Percentiles rank a stretch among this genome's conserved stretches.
These are phyloP conservation scores for Fusarium graminum DNA, from an alignment of 2,329 filamentous ascomycete genomes.

Conservation along the genomic window DNA sequence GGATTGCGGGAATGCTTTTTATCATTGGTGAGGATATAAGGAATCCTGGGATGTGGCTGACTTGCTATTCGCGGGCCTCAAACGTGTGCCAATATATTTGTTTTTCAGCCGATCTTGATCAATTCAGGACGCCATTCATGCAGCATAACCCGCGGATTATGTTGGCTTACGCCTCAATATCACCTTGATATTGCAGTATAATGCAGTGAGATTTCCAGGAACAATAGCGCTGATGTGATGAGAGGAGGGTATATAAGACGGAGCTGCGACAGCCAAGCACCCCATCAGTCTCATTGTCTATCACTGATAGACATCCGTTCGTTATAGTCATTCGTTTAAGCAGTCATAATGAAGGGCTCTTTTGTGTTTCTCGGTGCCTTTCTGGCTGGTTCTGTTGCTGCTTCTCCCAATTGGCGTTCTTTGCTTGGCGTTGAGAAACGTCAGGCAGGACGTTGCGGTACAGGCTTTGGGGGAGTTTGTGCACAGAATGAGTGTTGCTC, in stretches of 20 bases:
- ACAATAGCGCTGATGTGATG: neutral
- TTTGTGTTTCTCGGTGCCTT: conserved; percentile 14
- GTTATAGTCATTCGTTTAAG: conserved; percentile 44
- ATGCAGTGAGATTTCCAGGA: neutral
- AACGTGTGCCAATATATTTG: neutral
- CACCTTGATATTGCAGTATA: neutral
- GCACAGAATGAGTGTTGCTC: conserved; percentile 57
- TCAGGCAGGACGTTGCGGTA: conserved; percentile 60
- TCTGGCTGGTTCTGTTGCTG: conserved; percentile 10
- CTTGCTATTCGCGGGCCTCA: conserved; percentile 11
- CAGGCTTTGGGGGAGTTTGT: conserved; percentile 53
- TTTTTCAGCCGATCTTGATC: conserved; percentile 4
- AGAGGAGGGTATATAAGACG: conserved; percentile 21
- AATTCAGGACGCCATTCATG: neutral
- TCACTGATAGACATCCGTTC: conserved; percentile 29
- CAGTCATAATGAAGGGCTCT: conserved; percentile 32
- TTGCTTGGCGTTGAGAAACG: conserved; percentile 32
- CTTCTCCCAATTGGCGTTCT: neutral
- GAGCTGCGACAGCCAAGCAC: neutral
- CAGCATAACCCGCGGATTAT: neutral
- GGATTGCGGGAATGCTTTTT: neutral
- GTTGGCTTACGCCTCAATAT: neutral
- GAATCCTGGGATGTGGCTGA: neutral
- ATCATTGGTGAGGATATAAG: neutral
- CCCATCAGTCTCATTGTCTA: neutral